These are phyloP conservation scores for Xerocomus spinulosus DNA, from an alignment of 768 basidiomycete genomes.

Conservation along the genomic window DNA sequence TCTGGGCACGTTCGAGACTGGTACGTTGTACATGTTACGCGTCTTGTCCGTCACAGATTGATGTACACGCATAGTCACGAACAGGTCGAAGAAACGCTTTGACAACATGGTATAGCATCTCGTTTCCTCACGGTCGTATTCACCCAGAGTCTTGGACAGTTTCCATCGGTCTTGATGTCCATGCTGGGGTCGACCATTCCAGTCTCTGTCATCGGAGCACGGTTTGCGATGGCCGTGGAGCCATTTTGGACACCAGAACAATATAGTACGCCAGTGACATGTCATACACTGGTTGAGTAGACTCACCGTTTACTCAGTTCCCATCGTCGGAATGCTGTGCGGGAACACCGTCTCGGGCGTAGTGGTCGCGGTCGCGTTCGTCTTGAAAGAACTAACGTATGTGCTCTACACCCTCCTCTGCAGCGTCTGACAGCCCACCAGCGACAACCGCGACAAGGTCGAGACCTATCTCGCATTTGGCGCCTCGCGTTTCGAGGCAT, in stretches of 20 bases:
- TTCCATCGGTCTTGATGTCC: constrained; percentile 57
- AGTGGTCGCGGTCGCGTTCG: constrained; percentile 61
- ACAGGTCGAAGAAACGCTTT: constrained; percentile 73
- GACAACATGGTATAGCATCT: constrained; percentile 56
- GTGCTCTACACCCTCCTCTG: constrained; percentile 18
- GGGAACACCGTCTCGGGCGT: constrained; percentile 75
- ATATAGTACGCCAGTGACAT: constrained; percentile 49
- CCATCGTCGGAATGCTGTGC: constrained; percentile 82
- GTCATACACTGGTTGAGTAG: not conserved
- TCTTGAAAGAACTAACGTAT: constrained; percentile 74
- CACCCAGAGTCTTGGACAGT: constrained; percentile 33
- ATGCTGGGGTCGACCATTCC: constrained; percentile 78
- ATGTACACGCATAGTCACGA: constrained; percentile 48
- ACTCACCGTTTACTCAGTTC: constrained; percentile 46
- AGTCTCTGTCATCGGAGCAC: constrained; percentile 69
- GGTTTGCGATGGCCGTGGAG: constrained; percentile 67
- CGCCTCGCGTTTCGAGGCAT: constrained; percentile 79
- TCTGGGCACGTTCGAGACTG: constrained; percentile 73
- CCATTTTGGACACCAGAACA: constrained; percentile 86
- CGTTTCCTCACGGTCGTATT: not conserved
- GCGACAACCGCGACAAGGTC: constrained; percentile 80
- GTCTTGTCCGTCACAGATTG: not conserved
- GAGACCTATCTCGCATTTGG: constrained; percentile 86
- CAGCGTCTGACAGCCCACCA: constrained; percentile 22
- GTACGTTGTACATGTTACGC: constrained; percentile 34